Percentiles rank a stretch among this genome's conserved stretches.
Conservation (phyloP, 345 rosid species). For the Melaleuca quinquenervia region DNA sequence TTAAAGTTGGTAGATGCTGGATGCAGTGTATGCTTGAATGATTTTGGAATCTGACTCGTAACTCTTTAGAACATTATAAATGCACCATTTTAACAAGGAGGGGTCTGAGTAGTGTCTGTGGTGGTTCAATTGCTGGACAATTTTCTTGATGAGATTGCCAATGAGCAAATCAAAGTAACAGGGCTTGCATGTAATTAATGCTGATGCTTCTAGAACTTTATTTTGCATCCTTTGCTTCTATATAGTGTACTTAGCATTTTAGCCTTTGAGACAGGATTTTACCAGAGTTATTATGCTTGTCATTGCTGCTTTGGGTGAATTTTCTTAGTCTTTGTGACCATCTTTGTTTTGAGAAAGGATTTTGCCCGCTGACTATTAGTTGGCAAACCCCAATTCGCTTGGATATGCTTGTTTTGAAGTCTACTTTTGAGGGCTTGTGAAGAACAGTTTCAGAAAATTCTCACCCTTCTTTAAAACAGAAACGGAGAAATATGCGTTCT, state of each 20-base stretch:
- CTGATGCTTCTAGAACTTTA: neutral
- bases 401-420: neutral
- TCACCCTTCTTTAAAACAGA: neutral
- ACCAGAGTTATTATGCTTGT: neutral
- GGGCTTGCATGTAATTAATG: neutral
- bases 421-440: no score
- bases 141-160: neutral
- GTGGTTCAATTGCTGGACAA: neutral
- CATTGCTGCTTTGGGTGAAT: neutral
- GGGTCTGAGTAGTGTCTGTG: neutral
- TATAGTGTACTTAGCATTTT: neutral
- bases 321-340: neutral
- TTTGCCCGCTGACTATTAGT: neutral
- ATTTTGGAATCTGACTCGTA: neutral
- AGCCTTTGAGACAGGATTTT: neutral
- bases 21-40: neutral
- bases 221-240: neutral
- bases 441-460: neutral
- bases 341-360: neutral
- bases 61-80: neutral
- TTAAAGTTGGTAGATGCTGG: neutral
- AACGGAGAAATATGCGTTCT: neutral
- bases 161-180: neutral
- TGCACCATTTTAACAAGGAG: neutral
- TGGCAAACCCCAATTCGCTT: neutral